phyloP scores from a whole-genome alignment of 2,329 filamentous ascomycete genomes.

The Alternaria gaisen region DNA sequence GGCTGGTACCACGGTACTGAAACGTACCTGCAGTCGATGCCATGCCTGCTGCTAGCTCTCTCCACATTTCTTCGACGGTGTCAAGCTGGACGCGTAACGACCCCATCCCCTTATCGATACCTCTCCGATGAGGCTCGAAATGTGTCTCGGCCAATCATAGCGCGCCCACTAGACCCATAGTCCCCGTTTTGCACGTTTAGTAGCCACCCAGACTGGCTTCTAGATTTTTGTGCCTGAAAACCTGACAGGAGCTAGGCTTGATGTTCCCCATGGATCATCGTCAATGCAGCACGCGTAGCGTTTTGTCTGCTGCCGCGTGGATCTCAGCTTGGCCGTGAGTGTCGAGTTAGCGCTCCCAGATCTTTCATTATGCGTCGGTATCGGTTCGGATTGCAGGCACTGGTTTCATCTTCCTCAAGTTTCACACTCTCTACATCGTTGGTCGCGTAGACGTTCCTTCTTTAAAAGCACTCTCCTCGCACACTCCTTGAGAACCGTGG shows the following conservation, averaged over 20 bases:
- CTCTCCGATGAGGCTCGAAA: conserved; percentile 21
- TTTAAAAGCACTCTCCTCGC: conserved; percentile 40
- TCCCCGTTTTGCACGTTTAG: conserved; percentile 23
- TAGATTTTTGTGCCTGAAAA: conserved; percentile 17
- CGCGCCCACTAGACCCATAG: conserved; percentile 12
- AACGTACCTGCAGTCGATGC: conserved; percentile 26
- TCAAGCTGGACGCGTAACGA: conserved; percentile 47
- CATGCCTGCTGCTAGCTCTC: conserved; percentile 31
- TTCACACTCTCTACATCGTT: conserved; percentile 23
- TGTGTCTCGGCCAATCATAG: conserved; percentile 32
- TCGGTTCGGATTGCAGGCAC: conserved; percentile 20
- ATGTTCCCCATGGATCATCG: conserved; percentile 15
- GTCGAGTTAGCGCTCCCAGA: conserved; percentile 28
- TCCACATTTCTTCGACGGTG: conserved; percentile 43
- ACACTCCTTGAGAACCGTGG: conserved; percentile 35
- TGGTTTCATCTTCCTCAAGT: conserved; percentile 33
- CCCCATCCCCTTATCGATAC: conserved; percentile 31
- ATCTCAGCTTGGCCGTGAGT: conserved; percentile 23
- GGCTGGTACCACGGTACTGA: conserved; percentile 27
- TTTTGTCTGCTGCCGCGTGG: conserved; percentile 32
- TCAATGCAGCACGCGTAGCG: conserved; percentile 27
- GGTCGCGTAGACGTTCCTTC: conserved; percentile 26
- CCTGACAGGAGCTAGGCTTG: conserved; percentile 17
- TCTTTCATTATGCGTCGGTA: conserved; percentile 32
- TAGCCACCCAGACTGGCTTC: conserved; percentile 20